phyloP scores from a whole-genome alignment of 352 stramenopile genomes.

The Pythium myriotylum region DNA sequence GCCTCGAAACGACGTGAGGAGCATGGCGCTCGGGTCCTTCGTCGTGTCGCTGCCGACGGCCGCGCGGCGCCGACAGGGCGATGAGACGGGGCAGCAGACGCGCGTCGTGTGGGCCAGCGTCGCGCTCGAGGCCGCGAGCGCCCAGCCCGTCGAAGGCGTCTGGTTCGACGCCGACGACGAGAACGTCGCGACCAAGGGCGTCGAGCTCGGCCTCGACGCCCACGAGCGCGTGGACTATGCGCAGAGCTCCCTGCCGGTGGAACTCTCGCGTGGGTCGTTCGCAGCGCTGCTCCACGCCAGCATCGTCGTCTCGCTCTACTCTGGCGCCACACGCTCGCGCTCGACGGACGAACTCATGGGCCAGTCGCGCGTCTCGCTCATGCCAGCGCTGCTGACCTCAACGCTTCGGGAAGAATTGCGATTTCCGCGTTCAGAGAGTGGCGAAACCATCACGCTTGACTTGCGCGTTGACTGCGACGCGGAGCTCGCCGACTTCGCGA shows the following conservation, averaged over 20 bases:
- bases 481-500: slow-evolving; percentile 50
- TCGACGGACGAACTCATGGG: slow-evolving; percentile 41
- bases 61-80: slow-evolving; percentile 20
- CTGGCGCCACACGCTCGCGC: slow-evolving; percentile 30
- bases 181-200: slow-evolving; percentile 47
- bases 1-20: not conserved
- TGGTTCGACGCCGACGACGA: slow-evolving; percentile 61
- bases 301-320: slow-evolving; percentile 47
- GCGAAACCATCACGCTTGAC: slow-evolving; percentile 36
- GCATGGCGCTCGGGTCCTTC: slow-evolving; percentile 34
- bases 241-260: slow-evolving; percentile 51
- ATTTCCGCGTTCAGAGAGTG: slow-evolving; percentile 18
- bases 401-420: slow-evolving; percentile 25
- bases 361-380: slow-evolving; percentile 39
- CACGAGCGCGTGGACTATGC: slow-evolving; percentile 29
- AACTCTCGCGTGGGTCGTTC: slow-evolving; percentile 36
- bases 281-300: slow-evolving; percentile 42
- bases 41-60: slow-evolving; percentile 38
- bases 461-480: slow-evolving; percentile 48
- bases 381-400: slow-evolving; percentile 32
- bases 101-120: slow-evolving; percentile 42
- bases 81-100: slow-evolving; percentile 8
- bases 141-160: slow-evolving; percentile 38
- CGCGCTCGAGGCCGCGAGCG: slow-evolving; percentile 34
- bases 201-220: slow-evolving; percentile 27